These are phyloP conservation scores for Trypanosoma caninum DNA, from an alignment of 208 protist genomes.

Conservation along the genomic window DNA sequence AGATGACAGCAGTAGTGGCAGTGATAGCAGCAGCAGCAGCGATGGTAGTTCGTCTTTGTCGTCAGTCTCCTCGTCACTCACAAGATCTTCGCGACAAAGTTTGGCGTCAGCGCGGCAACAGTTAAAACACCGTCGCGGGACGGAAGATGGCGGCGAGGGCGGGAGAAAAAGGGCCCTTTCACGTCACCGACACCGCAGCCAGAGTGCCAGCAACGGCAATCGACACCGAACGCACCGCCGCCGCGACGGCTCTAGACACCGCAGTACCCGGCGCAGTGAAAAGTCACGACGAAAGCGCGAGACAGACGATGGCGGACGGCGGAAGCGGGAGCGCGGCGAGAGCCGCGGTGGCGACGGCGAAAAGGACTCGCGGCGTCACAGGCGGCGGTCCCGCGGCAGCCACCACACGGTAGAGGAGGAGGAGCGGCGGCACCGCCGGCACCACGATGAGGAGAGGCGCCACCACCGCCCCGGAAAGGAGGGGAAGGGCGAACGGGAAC, in stretches of 20 bases:
- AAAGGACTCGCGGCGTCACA: slow-evolving; percentile 5
- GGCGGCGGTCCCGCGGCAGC: slow-evolving; percentile 13
- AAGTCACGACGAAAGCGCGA: slow-evolving; percentile 20
- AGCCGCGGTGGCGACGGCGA: slow-evolving; percentile 4
- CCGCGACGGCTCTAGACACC: background rate
- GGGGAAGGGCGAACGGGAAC: slow-evolving; percentile 15
- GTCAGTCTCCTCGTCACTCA: background rate
- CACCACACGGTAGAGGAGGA: slow-evolving; percentile 13
- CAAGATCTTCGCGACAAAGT: background rate
- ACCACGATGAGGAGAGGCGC: slow-evolving; percentile 5
- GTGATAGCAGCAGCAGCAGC: slow-evolving; percentile 12
- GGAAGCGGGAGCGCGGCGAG: slow-evolving; percentile 17
- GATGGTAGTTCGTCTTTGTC: slow-evolving; percentile 7
- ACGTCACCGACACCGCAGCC: background rate
- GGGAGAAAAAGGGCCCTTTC: slow-evolving; percentile 27
- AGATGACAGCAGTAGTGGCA: slow-evolving; percentile 17
- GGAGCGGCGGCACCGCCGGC: slow-evolving; percentile 8
- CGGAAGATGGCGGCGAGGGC: slow-evolving; percentile 5
- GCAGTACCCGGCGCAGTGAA: slow-evolving; percentile 9
- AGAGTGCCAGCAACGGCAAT: background rate
- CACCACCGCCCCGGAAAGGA: slow-evolving; percentile 12
- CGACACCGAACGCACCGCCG: slow-evolving; percentile 1
- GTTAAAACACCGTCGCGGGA: slow-evolving; percentile 13
- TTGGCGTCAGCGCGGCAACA: slow-evolving; percentile 6
- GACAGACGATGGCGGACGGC: slow-evolving; percentile 5